Conservation (phyloP, 23 red algal species). For the Gracilaria vermiculophylla region DNA sequence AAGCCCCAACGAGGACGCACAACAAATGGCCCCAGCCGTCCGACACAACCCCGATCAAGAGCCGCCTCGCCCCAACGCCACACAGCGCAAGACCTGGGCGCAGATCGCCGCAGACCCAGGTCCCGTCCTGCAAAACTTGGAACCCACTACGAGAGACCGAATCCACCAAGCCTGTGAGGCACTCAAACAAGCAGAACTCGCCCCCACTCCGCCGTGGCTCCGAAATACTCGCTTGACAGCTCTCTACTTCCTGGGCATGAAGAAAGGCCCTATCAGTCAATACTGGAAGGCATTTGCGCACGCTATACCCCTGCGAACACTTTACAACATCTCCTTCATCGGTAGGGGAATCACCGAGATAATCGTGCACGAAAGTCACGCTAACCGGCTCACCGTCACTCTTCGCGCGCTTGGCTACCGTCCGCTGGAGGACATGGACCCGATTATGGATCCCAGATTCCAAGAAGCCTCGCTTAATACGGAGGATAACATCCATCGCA, state of each 20-base stretch:
- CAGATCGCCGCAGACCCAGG: neutral
- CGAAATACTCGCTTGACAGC: neutral
- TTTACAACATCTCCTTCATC: neutral
- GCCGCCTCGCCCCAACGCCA: neutral
- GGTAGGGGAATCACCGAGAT: neutral
- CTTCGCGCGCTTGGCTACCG: conserved; percentile 28
- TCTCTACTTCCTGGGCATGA: conserved; percentile 8
- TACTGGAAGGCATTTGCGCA: neutral
- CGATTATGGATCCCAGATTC: neutral
- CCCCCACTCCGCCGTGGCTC: neutral
- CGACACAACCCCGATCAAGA: neutral
- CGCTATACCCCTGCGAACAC: neutral
- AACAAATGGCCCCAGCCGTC: neutral
- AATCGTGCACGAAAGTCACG: neutral
- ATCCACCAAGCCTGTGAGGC: neutral
- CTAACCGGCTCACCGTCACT: neutral
- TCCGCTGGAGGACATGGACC: neutral
- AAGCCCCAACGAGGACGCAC: neutral
- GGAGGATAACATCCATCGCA: neutral
- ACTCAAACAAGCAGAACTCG: neutral
- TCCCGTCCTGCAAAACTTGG: neutral
- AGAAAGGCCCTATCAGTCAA: neutral
- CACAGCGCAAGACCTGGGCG: neutral
- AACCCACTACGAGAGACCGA: neutral
- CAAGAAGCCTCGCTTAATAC: neutral